Base-by-base conservation (phyloP, 164 flowering plant species). In the Sextonia rubra region DNA sequence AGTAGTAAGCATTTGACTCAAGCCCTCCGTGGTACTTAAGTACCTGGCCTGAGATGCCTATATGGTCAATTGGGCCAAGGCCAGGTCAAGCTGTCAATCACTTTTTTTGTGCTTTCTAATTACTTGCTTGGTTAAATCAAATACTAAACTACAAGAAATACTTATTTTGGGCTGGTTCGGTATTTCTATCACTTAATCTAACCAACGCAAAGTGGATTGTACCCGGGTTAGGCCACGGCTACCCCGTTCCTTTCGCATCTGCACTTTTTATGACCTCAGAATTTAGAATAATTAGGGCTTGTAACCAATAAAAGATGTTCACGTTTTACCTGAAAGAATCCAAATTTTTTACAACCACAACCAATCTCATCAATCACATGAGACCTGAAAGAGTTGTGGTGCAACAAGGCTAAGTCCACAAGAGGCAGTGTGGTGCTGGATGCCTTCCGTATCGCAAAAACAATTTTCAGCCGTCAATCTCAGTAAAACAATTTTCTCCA, bases 301-400 rank as follows among this genome's bases (percentile, higher is more conserved):
- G 11, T 12, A 6, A 4, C 1, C 4, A 32, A 66, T 2, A 30
- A 37, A 66, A 30, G 24, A 66, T 2, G 24, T 32, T 2, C 15
- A 25, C 9, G 18, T 12, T 27, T 24, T 81, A 82, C 89, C 87
- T 81, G 86, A 65, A 84, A 84, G 70, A 78, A 76, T 2, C 87
- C 87, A 7, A 77, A 18, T 29, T 85, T 74, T 66, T 72, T 79
- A 74, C 86, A 83, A 64, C 88, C 89, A 18, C 20, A 26, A 14
- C 69, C 72, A 24, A 85, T 69, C 60, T 85, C 70, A 3, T 78
- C 63, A 14, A 82, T 55, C 1, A 72, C 32, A 12, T 37, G 75
- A 64, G 80, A 24, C 60, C 78, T 61, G 18, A 47, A 73, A 65
- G 78, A 29, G 55, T 77, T 78, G 29, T 82, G 8, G 44, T 76